A percentile compares a stretch with the other conserved stretches of the same genome.
Evolutionary conservation across 805 yeast genomes (phyloP).

Genomic region (Kodamaea kaohsiungensis): DNA sequence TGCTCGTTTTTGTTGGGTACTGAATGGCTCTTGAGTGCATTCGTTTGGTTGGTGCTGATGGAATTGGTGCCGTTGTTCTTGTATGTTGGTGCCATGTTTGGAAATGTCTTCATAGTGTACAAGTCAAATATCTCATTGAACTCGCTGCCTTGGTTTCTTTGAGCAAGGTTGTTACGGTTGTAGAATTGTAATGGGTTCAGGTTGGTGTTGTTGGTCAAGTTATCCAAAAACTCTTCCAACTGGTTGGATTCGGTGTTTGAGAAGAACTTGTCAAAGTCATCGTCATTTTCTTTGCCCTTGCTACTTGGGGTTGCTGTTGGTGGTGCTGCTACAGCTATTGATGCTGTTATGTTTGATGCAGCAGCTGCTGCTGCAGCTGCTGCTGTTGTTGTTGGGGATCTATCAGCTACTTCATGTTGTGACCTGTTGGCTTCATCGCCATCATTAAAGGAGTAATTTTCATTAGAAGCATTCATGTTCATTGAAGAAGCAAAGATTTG

Average conservation of each 20-base stretch:
- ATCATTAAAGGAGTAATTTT: neutral
- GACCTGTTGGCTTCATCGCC: neutral
- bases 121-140: constrained; percentile 25
- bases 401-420: too few species aligned
- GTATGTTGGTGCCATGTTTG: constrained; percentile 7
- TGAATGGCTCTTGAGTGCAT: constrained; percentile 9
- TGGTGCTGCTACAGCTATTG: neutral
- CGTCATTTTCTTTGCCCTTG: constrained; percentile 10
- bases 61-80: constrained; percentile 10
- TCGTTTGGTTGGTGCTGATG: constrained; percentile 13
- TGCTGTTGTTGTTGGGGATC: too few species aligned
- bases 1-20: constrained; percentile 11
- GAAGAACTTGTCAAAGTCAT: constrained; percentile 38
- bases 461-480: constrained; percentile 1
- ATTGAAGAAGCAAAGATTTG: constrained; percentile 6
- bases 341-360: neutral
- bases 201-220: constrained; percentile 31
- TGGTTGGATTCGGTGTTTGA: constrained; percentile 39
- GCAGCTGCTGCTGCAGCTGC: neutral
- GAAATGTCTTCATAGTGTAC: constrained; percentile 30
- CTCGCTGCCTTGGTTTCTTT: constrained; percentile 10
- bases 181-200: constrained; percentile 35
- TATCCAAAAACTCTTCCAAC: constrained; percentile 43
- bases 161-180: constrained; percentile 8
- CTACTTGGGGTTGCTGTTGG: neutral